Conservation (phyloP, 2,329 filamentous ascomycete species). For the Albifimbria verrucaria region DNA sequence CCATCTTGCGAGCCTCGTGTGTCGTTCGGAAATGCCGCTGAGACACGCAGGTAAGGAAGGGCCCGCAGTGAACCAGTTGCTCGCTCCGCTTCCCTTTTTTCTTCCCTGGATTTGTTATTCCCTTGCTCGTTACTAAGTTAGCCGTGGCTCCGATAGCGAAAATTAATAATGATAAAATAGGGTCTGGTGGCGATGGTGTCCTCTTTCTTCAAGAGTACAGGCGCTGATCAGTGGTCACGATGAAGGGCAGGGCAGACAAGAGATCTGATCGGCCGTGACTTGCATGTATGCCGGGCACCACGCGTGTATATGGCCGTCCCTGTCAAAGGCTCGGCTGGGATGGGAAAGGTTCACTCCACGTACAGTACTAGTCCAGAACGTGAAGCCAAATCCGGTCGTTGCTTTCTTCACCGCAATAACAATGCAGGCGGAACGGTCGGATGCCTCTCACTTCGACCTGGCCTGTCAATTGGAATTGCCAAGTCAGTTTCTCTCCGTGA, state of each 20-base stretch:
- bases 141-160: no score
- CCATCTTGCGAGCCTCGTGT: constrained; percentile 36
- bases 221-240: no score
- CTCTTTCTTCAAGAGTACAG: no score
- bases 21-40: neutral
- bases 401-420: neutral
- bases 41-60: neutral
- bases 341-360: neutral
- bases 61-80: neutral
- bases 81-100: neutral
- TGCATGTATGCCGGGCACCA: no score
- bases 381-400: neutral
- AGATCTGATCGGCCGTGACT: no score
- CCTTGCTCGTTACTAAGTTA: neutral
- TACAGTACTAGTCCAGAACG: neutral
- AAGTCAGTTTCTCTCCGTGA: neutral
- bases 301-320: no score
- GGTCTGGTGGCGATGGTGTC: no score
- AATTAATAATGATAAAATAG: no score
- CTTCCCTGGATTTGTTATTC: neutral
- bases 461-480: neutral
- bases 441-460: neutral
- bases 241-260: no score
- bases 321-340: no score
- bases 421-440: neutral